A percentile compares a stretch with the other conserved stretches of the same genome.
Evolutionary conservation across 2,329 filamentous ascomycete species (phyloP).

Genomic region (Fusarium robinianum): DNA sequence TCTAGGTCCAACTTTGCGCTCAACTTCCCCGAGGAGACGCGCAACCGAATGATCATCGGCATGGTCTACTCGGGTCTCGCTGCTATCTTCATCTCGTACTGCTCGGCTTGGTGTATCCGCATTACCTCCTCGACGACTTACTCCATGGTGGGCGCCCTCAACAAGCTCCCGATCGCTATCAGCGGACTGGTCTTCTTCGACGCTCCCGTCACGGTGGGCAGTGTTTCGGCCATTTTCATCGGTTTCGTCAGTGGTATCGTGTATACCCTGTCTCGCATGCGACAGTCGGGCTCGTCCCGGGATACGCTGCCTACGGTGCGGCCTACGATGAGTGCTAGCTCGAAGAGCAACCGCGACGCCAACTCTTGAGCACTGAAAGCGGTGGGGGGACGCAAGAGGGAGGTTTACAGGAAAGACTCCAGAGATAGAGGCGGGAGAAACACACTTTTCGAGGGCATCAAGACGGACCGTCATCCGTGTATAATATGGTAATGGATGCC

Average conservation of each 20-base stretch:
- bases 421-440: not conserved
- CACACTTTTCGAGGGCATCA: not conserved
- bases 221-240: slow-evolving; percentile 86
- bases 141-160: slow-evolving; percentile 96
- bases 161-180: slow-evolving; percentile 95
- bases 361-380: slow-evolving; percentile 50
- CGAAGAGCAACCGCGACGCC: slow-evolving; percentile 86
- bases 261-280: slow-evolving; percentile 70
- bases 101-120: slow-evolving; percentile 97
- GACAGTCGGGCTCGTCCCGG: slow-evolving; percentile 71
- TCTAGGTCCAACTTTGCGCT: slow-evolving; percentile 77
- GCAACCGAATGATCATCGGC: slow-evolving; percentile 79
- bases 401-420: no score
- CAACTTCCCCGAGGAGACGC: slow-evolving; percentile 85
- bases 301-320: slow-evolving; percentile 68
- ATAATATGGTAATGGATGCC: slow-evolving; percentile 23
- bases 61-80: slow-evolving; percentile 95
- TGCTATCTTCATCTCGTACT: slow-evolving; percentile 99
- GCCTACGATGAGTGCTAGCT: slow-evolving; percentile 82
- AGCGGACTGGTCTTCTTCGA: slow-evolving; percentile 95
- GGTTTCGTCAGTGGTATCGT: slow-evolving; percentile 93
- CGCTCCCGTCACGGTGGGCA: slow-evolving; percentile 88
- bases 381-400: not conserved
- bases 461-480: slow-evolving; percentile 2
- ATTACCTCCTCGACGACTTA: slow-evolving; percentile 97